phyloP scores from a whole-genome alignment of 225 moss, liverwort and hornwort genomes.

The Pseudisothecium myosuroides region DNA sequence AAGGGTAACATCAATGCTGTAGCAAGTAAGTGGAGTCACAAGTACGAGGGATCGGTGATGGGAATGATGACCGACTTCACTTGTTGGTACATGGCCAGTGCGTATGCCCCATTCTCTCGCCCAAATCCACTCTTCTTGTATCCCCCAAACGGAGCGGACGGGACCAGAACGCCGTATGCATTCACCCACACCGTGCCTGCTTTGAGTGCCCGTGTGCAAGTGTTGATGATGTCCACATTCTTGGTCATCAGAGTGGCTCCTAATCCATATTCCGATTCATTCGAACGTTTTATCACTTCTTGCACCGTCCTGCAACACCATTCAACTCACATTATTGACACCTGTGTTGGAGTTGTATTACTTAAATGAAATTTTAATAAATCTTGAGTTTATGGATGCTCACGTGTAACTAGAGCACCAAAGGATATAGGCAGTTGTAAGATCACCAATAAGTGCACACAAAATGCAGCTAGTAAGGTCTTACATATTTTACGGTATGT shows the following conservation, averaged over 20 bases:
- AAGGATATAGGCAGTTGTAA: not conserved
- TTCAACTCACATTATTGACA: not conserved
- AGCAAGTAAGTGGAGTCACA: not conserved
- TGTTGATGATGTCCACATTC: constrained; percentile 34
- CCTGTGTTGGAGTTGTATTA: not conserved
- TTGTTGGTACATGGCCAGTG: constrained; percentile 37
- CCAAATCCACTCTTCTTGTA: constrained; percentile 52
- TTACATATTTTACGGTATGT: no score
- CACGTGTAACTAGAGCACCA: not conserved
- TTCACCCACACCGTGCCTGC: constrained; percentile 55
- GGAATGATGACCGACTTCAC: constrained; percentile 51
- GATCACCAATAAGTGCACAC: no score
- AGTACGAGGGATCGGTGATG: constrained; percentile 7
- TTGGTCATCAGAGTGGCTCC: constrained; percentile 45
- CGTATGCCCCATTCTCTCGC: constrained; percentile 35
- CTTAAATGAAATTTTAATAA: not conserved
- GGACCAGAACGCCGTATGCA: constrained; percentile 11
- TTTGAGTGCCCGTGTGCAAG: constrained; percentile 21
- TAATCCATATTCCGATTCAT: constrained; percentile 28
- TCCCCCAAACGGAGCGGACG: constrained; percentile 47
- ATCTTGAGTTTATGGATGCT: not conserved
- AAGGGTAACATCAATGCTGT: not conserved
- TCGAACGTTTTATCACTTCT: constrained; percentile 39
- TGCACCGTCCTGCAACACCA: constrained; percentile 27
- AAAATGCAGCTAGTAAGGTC: no score